These are phyloP conservation scores for Boletus speciosus DNA, from an alignment of 768 basidiomycete species.

Conservation along the genomic window DNA sequence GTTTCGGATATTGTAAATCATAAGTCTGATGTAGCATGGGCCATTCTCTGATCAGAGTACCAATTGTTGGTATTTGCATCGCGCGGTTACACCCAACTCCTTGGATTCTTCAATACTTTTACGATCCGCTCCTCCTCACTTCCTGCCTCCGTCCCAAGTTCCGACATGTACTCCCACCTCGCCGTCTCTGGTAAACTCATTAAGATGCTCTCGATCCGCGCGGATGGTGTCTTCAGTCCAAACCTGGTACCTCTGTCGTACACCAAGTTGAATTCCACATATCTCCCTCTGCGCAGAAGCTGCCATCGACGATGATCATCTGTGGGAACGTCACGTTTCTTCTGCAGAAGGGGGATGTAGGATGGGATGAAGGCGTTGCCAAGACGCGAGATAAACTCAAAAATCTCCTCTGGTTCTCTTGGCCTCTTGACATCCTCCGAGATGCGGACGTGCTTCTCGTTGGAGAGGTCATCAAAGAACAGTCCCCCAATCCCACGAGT, in stretches of 20 bases:
- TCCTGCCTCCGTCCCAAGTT: constrained; percentile 58
- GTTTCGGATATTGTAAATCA: background rate
- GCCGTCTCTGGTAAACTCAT: constrained; percentile 88
- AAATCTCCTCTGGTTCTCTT: constrained; percentile 62
- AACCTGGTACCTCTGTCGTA: constrained; percentile 88
- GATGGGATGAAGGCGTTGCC: constrained; percentile 85
- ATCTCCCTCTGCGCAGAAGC: constrained; percentile 82
- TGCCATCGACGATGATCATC: constrained; percentile 87
- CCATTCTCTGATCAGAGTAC: too few species aligned
- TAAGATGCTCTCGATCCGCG: constrained; percentile 83
- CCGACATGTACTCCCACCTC: constrained; percentile 86
- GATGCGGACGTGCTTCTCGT: constrained; percentile 63
- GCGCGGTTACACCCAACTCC: constrained; percentile 49
- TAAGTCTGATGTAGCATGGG: background rate
- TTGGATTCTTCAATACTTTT: constrained; percentile 57
- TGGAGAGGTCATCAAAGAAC: constrained; percentile 92
- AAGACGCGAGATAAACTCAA: constrained; percentile 66
- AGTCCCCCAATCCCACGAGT: constrained; percentile 88
- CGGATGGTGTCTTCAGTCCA: constrained; percentile 78
- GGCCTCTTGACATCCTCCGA: constrained; percentile 45
- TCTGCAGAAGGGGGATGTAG: constrained; percentile 81
- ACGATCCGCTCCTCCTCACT: constrained; percentile 67
- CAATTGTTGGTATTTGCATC: too few species aligned
- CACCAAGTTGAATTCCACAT: constrained; percentile 93
- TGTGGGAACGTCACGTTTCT: constrained; percentile 55